These are phyloP conservation scores for Sistotremastrum niveocremeum DNA, from an alignment of 768 basidiomycete species.

Conservation along the genomic window DNA sequence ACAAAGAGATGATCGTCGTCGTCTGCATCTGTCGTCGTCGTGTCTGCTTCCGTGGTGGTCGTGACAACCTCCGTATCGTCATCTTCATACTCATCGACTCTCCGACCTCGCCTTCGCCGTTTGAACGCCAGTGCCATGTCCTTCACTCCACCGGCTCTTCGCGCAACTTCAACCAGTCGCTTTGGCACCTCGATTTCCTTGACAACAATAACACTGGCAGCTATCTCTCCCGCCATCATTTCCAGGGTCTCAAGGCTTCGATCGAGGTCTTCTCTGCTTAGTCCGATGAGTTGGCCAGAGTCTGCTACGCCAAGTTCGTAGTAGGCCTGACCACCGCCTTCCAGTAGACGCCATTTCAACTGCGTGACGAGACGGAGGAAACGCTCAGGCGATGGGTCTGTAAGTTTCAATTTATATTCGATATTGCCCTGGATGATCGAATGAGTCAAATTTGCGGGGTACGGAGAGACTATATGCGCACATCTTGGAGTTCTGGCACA, in stretches of 20 bases:
- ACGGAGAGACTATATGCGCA: constrained; percentile 9
- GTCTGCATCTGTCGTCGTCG: constrained; percentile 9
- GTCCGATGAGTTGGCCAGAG: constrained; percentile 75
- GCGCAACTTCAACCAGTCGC: neutral
- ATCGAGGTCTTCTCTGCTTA: constrained; percentile 60
- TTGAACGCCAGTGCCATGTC: neutral
- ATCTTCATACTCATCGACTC: constrained; percentile 13
- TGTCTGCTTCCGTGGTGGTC: constrained; percentile 20
- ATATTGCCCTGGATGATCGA: constrained; percentile 53
- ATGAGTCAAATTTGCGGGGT: neutral
- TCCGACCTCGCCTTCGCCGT: constrained; percentile 2
- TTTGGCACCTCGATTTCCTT: constrained; percentile 75
- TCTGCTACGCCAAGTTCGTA: constrained; percentile 82
- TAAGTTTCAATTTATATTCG: constrained; percentile 88
- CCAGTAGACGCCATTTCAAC: constrained; percentile 86
- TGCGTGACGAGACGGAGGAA: constrained; percentile 84
- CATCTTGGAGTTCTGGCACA: constrained; percentile 63
- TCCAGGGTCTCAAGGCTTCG: constrained; percentile 76
- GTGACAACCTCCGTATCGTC: constrained; percentile 3
- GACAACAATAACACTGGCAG: constrained; percentile 81
- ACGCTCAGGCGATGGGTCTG: constrained; percentile 61
- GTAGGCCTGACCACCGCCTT: constrained; percentile 73
- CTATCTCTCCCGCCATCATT: constrained; percentile 90
- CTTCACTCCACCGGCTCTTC: neutral
- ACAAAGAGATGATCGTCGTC: neutral